A percentile compares a stretch with the other conserved stretches of the same genome.
phyloP scores from a whole-genome alignment of 23 red algal genomes.

The Pyropia haitanensis region DNA sequence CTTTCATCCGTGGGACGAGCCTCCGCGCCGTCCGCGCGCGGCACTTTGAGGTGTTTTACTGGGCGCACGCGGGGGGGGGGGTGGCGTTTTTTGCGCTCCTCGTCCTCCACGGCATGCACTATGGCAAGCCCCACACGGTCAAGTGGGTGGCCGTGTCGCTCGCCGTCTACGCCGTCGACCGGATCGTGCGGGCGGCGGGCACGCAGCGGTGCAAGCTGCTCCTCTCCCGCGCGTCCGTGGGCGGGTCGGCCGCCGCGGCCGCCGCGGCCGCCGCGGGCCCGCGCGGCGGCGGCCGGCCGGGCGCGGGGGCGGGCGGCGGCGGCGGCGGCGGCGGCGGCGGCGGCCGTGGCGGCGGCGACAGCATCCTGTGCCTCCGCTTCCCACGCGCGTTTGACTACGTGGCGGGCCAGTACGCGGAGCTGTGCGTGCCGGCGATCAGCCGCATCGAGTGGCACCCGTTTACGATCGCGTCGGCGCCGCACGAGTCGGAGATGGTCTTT shows the following conservation, averaged over 20 bases:
- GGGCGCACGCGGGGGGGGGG: slow-evolving; percentile 42
- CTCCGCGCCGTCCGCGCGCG: slow-evolving; percentile 8
- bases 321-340: slow-evolving; percentile 4
- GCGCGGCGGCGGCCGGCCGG: too few relatives aligned
- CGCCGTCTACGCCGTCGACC: slow-evolving; percentile 35
- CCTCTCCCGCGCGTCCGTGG: slow-evolving; percentile 1
- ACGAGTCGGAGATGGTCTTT: slow-evolving; percentile 34
- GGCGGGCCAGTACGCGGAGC: slow-evolving; percentile 68
- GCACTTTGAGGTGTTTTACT: slow-evolving; percentile 66
- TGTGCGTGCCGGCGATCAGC: slow-evolving; percentile 48
- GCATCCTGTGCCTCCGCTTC: slow-evolving; percentile 33
- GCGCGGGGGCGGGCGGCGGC: slow-evolving; percentile 9
- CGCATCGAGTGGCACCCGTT: slow-evolving; percentile 63
- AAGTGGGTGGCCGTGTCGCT: slow-evolving; percentile 55
- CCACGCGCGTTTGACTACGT: slow-evolving; percentile 40
- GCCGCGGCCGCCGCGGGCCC: slow-evolving; percentile 4
- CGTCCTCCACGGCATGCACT: slow-evolving; percentile 54
- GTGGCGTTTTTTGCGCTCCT: slow-evolving; percentile 35
- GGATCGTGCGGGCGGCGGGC: slow-evolving; percentile 3
- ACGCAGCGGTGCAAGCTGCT: slow-evolving; percentile 6
- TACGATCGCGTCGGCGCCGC: slow-evolving; percentile 66
- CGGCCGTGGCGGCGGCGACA: slow-evolving; percentile 8
- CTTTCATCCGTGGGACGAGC: slow-evolving; percentile 22
- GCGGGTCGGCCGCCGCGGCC: background rate
- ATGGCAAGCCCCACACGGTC: slow-evolving; percentile 42